Conservation (phyloP, 495 filamentous ascomycete species). For the Penicillium bovifimosum region DNA sequence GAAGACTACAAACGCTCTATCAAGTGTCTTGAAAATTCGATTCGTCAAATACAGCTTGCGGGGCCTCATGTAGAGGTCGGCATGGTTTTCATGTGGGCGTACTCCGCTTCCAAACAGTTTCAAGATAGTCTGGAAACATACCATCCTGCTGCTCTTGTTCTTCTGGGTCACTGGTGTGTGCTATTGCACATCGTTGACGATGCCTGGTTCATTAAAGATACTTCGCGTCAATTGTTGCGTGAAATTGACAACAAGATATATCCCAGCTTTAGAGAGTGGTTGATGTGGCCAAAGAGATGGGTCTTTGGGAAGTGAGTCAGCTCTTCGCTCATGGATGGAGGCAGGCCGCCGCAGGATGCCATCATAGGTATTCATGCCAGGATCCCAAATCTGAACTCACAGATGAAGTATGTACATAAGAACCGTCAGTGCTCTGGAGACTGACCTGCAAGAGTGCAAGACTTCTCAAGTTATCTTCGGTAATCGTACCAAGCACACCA, state of each 20-base stretch:
- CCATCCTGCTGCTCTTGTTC: conserved; percentile 44
- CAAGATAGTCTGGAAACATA: conserved; percentile 36
- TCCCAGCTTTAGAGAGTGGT: conserved; percentile 16
- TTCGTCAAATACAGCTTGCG: conserved; percentile 17
- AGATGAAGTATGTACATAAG: neutral
- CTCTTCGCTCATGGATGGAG: no score
- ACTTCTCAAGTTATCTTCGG: no score
- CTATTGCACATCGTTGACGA: conserved; percentile 34
- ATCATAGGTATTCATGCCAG: no score
- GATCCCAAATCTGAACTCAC: no score
- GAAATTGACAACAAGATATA: conserved; percentile 20
- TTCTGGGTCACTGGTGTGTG: conserved; percentile 38
- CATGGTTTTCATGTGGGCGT: conserved; percentile 31
- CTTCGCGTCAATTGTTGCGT: conserved; percentile 19
- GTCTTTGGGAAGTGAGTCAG: conserved; percentile 11
- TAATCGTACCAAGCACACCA: no score
- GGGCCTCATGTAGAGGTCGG: conserved; percentile 16
- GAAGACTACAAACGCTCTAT: conserved; percentile 15
- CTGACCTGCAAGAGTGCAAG: no score
- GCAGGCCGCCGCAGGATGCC: no score
- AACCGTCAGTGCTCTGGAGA: no score
- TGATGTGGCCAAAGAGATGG: conserved; percentile 20
- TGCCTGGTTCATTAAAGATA: conserved; percentile 37
- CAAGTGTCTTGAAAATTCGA: conserved; percentile 6
- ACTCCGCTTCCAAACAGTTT: conserved; percentile 42